Evolutionary conservation across 768 basidiomycete genomes (phyloP).

Genomic region (Tricholoma flavovirens): DNA sequence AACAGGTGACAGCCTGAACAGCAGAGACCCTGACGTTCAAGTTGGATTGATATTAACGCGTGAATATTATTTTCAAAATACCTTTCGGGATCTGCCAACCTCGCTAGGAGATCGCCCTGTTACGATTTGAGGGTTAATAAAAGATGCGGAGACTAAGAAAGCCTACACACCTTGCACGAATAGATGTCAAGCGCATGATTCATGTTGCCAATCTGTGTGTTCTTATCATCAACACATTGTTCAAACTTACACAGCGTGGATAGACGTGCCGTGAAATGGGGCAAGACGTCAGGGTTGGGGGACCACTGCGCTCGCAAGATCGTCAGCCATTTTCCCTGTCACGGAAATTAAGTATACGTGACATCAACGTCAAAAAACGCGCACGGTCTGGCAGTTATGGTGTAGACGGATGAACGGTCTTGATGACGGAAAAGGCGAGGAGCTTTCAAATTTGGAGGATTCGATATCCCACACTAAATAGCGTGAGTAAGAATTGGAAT

Average conservation of each 20-base stretch:
- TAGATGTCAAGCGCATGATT: slow-evolving; percentile 71
- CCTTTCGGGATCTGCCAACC: slow-evolving; percentile 52
- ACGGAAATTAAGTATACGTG: background rate
- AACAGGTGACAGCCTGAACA: slow-evolving; percentile 87
- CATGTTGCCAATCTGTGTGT: slow-evolving; percentile 66
- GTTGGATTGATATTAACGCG: background rate
- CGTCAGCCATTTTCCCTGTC: slow-evolving; percentile 78
- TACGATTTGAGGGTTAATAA: background rate
- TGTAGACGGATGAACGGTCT: slow-evolving; percentile 56
- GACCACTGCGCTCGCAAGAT: slow-evolving; percentile 75
- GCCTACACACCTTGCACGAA: slow-evolving; percentile 54
- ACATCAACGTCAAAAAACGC: background rate
- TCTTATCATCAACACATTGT: background rate
- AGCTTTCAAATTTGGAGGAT: slow-evolving; percentile 40
- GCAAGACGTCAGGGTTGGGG: slow-evolving; percentile 71
- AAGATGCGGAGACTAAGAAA: slow-evolving; percentile 1
- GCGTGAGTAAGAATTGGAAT: slow-evolving; percentile 5
- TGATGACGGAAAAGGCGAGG: slow-evolving; percentile 50
- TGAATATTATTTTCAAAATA: slow-evolving; percentile 22
- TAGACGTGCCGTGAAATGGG: slow-evolving; percentile 72
- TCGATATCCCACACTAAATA: slow-evolving; percentile 72
- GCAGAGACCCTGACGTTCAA: slow-evolving; percentile 68
- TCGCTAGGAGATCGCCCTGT: slow-evolving; percentile 66
- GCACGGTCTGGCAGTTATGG: slow-evolving; percentile 80
- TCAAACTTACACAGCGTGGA: background rate